Percentiles rank a stretch among this genome's conserved stretches.
These are phyloP conservation scores for Rhizopus microsporus DNA, from an alignment of 371 early-diverging fungal genomes.

Conservation along the genomic window DNA sequence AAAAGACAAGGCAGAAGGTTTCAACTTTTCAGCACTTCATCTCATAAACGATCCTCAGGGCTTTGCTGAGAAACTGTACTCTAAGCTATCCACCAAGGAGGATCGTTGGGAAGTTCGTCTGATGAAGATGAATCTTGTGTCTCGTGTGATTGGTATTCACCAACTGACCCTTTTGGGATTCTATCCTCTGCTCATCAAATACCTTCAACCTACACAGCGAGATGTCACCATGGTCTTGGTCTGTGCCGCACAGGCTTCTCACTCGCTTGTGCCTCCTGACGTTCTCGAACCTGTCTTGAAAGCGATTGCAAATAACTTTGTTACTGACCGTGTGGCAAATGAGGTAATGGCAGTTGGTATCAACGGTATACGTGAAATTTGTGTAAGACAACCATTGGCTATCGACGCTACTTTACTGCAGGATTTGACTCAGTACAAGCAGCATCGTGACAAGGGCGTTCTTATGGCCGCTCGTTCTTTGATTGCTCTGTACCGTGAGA, in stretches of 20 bases:
- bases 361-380: constrained; percentile 94
- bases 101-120: constrained; percentile 87
- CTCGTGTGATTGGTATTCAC: constrained; percentile 93
- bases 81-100: constrained; percentile 66
- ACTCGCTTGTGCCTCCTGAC: constrained; percentile 93
- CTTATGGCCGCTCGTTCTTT: constrained; percentile 91
- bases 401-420: constrained; percentile 85
- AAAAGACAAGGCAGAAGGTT: constrained; percentile 70
- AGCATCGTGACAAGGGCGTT: constrained; percentile 88
- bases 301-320: constrained; percentile 94
- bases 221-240: constrained; percentile 94
- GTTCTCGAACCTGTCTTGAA: constrained; percentile 80
- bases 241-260: constrained; percentile 86
- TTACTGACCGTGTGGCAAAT: constrained; percentile 83
- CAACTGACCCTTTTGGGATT: constrained; percentile 86
- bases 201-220: constrained; percentile 90
- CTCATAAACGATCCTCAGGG: constrained; percentile 95
- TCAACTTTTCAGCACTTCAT: constrained; percentile 93
- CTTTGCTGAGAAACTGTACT: constrained; percentile 90
- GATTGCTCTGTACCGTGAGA: constrained; percentile 87
- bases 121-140: constrained; percentile 88
- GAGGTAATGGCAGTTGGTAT: constrained; percentile 95
- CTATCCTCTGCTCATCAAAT: constrained; percentile 87
- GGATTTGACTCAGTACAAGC: constrained; percentile 89
- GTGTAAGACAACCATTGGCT: constrained; percentile 85